Evolutionary conservation across 1,284 basidiomycete species (phyloP), one percentile per base, ranked within the genome.

Genomic region (Phylloboletellus chloephorus): DNA sequence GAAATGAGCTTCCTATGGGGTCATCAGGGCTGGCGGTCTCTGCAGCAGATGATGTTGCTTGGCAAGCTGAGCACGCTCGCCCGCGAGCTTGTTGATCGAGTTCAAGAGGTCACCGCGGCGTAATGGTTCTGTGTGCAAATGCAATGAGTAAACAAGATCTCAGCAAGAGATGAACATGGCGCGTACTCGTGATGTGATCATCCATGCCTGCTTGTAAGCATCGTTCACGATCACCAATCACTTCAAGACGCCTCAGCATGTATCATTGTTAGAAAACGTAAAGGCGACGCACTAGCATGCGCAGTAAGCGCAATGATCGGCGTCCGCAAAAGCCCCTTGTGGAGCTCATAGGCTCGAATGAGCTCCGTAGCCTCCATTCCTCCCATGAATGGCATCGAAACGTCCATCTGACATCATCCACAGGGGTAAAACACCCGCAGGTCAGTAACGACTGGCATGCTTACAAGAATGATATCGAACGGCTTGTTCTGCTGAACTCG

Each of bases 361-460:
- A 86, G 66, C 52, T 88, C 81, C 0, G 89, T 92, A 2, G 89
- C 88, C 58, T 92, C 87, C 81, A 90, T 89, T 52, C 88, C 89
- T 49, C 89, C 88, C 92, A 95, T 94, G 68, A 94, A 85, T 10
- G 92, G 93, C 93, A 96, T 96, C 4, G 89, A 94, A 13, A 98
- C 89, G 58, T 98, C 95, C 96, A 98, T 98, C 80, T 96, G 42
- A 38, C 44, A 31, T n/a, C n/a, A n/a, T n/a, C 8, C 15, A 31
- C 7, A 31, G 16, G 11, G 3, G 22, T 35, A 10, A 52, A n/a
- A 25, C 17, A 35, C 22, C 9, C 25, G 21, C 3, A 20, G 28
- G 38, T 32, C 17, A 33, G 26, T 25, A 23, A 36, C 28, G 28
- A 13, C 3, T 11, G 5, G 8, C 6, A 17, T 11, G 73, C 82